A percentile compares a stretch with the other conserved stretches of the same genome.
These are phyloP conservation scores for Tricholoma terreum DNA, from an alignment of 768 basidiomycete species.

Conservation along the genomic window DNA sequence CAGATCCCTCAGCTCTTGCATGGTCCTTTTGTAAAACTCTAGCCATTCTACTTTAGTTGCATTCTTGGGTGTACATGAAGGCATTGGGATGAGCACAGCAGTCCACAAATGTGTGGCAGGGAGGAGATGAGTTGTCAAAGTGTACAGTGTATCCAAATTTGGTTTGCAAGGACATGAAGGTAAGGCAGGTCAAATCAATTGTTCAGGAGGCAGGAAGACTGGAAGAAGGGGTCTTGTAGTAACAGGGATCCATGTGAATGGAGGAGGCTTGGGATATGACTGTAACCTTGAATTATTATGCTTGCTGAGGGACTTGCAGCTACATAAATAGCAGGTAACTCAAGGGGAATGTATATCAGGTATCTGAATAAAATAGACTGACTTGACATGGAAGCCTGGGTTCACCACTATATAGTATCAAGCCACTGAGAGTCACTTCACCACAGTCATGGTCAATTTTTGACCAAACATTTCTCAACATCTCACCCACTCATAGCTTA, in stretches of 20 bases:
- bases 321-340: too few species aligned
- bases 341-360: too few species aligned
- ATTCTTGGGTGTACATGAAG: slow-evolving; percentile 24
- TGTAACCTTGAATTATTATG: too few species aligned
- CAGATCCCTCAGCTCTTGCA: too few species aligned
- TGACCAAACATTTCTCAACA: too few species aligned
- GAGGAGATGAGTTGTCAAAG: slow-evolving; percentile 51
- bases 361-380: too few species aligned
- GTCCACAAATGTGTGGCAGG: slow-evolving; percentile 52
- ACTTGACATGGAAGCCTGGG: too few species aligned
- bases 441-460: too few species aligned
- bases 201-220: slow-evolving; percentile 33
- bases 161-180: slow-evolving; percentile 38
- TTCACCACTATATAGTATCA: too few species aligned
- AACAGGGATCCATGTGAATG: slow-evolving; percentile 26
- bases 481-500: too few species aligned
- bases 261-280: slow-evolving; percentile 22
- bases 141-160: slow-evolving; percentile 34
- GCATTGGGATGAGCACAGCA: slow-evolving; percentile 39
- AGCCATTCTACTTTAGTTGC: slow-evolving; percentile 38
- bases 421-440: too few species aligned
- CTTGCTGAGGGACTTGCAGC: too few species aligned
- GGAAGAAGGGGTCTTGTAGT: slow-evolving; percentile 29
- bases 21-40: slow-evolving; percentile 21
- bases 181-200: slow-evolving; percentile 31